Conservation (phyloP, 176 grass and related monocot species). For the Raddia distichophylla region DNA sequence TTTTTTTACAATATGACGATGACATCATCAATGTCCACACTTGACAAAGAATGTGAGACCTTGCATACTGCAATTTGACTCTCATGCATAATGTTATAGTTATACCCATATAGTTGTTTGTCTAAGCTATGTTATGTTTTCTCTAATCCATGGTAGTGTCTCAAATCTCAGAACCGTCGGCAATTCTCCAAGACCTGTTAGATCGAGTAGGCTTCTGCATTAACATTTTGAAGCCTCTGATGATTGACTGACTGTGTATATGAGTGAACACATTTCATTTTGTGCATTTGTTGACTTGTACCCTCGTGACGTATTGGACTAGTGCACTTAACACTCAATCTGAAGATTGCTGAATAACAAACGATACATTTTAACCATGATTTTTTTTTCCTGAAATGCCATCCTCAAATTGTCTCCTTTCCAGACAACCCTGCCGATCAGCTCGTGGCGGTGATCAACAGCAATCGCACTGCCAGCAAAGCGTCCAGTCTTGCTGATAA, state of each 20-base stretch:
- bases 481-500: slow-evolving; percentile 62
- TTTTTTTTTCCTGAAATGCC: neutral
- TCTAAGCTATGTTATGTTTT: neutral
- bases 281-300: slow-evolving; percentile 13
- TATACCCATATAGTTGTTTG: neutral
- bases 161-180: neutral
- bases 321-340: neutral
- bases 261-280: neutral
- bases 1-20: neutral
- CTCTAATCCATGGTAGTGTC: neutral
- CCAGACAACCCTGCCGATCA: slow-evolving; percentile 84
- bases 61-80: neutral
- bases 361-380: neutral
- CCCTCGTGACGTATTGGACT: neutral
- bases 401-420: slow-evolving; percentile 33
- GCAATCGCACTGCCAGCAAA: slow-evolving; percentile 81
- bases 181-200: neutral
- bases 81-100: neutral
- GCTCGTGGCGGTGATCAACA: slow-evolving; percentile 72
- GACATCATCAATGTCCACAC: neutral
- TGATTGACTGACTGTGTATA: neutral
- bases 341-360: neutral
- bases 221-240: neutral
- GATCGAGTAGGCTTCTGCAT: neutral
- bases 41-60: neutral